A percentile compares a stretch with the other conserved stretches of the same genome.
These are phyloP conservation scores for Kregervanrija fluxuum DNA, from an alignment of 805 yeast genomes.

Conservation along the genomic window DNA sequence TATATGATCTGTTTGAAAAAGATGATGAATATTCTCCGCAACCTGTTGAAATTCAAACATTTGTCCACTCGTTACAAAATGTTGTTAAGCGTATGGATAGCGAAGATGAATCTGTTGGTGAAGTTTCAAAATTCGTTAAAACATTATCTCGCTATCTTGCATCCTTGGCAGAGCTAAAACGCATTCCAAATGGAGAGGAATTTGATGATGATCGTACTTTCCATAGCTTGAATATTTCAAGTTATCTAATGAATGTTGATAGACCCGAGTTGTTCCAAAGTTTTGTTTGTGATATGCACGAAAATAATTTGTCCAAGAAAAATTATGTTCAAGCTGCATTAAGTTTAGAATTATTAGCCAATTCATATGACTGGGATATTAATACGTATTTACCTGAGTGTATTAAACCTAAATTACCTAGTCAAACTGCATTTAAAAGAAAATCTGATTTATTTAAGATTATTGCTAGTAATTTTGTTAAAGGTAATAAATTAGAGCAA, in stretches of 20 bases:
- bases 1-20: slow-evolving; percentile 56
- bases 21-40: slow-evolving; percentile 48
- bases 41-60: slow-evolving; percentile 43
- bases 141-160: slow-evolving; percentile 55
- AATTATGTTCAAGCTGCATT: slow-evolving; percentile 80
- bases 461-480: slow-evolving; percentile 62
- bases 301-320: slow-evolving; percentile 48
- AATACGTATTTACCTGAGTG: slow-evolving; percentile 48
- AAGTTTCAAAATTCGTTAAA: slow-evolving; percentile 43
- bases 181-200: slow-evolving; percentile 75
- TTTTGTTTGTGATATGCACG: slow-evolving; percentile 70
- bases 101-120: slow-evolving; percentile 54
- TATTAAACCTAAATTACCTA: slow-evolving; percentile 65
- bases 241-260: slow-evolving; percentile 68
- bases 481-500: slow-evolving; percentile 70
- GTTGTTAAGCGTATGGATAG: slow-evolving; percentile 45
- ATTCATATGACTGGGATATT: slow-evolving; percentile 69
- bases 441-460: slow-evolving; percentile 64
- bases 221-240: slow-evolving; percentile 67
- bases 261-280: slow-evolving; percentile 75
- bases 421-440: slow-evolving; percentile 73
- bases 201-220: slow-evolving; percentile 84
- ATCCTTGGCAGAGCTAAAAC: slow-evolving; percentile 56
- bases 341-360: slow-evolving; percentile 68
- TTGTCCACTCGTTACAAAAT: slow-evolving; percentile 41